Conservation (phyloP, 2,329 filamentous ascomycete genomes). For the Volutella citrinella region DNA sequence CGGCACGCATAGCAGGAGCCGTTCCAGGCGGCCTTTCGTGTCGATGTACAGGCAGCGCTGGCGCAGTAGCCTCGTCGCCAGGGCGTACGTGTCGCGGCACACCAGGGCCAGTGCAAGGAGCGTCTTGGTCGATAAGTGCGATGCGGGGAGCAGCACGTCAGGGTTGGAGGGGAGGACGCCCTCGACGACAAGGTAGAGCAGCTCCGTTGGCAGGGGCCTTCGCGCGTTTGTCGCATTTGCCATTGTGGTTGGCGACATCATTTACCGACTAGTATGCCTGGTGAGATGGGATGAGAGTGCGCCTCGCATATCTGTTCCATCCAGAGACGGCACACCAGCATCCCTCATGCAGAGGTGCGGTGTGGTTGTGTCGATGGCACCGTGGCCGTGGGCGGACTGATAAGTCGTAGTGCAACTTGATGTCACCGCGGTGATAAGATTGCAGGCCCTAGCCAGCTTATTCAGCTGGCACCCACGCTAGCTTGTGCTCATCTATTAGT, state of each 20-base stretch:
- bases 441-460: no score
- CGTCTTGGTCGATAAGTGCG: conserved; percentile 39
- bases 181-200: conserved; percentile 35
- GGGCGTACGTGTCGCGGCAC: conserved; percentile 38
- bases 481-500: no score
- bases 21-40: conserved; percentile 32
- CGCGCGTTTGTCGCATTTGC: conserved; percentile 4
- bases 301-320: no score
- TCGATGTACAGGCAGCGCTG: conserved; percentile 45
- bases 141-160: conserved; percentile 31
- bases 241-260: conserved; percentile 7
- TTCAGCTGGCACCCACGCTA: no score
- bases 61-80: conserved; percentile 41
- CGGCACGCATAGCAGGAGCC: conserved; percentile 33
- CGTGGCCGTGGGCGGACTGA: no score
- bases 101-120: conserved; percentile 43
- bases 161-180: conserved; percentile 31
- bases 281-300: no score
- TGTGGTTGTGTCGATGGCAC: no score
- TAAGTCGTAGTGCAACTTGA: no score
- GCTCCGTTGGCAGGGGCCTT: conserved; percentile 30
- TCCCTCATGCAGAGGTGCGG: no score
- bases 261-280: no score
- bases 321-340: no score
- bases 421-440: no score